Conservation (phyloP, 2,329 filamentous ascomycete genomes). For the Aquanectria penicillioides region DNA sequence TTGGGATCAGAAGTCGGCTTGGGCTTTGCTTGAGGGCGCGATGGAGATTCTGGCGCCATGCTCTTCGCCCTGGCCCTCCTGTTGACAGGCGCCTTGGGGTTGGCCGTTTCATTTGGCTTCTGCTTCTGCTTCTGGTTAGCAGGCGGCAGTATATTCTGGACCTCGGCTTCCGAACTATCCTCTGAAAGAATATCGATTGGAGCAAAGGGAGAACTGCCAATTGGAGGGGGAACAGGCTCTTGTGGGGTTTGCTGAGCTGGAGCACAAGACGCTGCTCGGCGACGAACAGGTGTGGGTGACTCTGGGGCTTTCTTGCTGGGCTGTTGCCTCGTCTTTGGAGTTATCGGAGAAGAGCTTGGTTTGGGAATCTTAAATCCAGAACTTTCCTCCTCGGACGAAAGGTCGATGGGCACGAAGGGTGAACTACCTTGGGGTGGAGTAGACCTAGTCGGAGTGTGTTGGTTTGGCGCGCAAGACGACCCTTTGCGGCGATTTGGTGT, state of each 20-base stretch:
- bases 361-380: too few relatives aligned
- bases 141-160: conserved; percentile 18
- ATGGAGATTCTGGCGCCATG: background rate
- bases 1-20: background rate
- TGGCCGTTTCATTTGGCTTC: background rate
- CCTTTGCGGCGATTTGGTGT: background rate
- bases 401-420: conserved; percentile 27
- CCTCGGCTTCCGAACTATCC: conserved; percentile 28
- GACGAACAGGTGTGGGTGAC: conserved; percentile 1
- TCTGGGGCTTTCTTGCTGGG: background rate
- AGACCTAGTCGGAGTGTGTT: conserved; percentile 26
- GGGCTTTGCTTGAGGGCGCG: background rate
- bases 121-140: conserved; percentile 26
- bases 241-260: conserved; percentile 6
- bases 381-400: conserved; percentile 28
- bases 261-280: background rate
- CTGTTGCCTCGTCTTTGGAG: background rate
- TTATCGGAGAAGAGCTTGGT: too few relatives aligned
- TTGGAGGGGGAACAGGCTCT: background rate
- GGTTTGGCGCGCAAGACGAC: background rate
- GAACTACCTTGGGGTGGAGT: too few relatives aligned
- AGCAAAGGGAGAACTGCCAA: conserved; percentile 26
- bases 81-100: background rate
- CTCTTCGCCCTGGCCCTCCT: conserved; percentile 20
- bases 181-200: conserved; percentile 31